Evolutionary conservation across 2,329 filamentous ascomycete genomes (phyloP).

Genomic region (Fusarium ramigenum): DNA sequence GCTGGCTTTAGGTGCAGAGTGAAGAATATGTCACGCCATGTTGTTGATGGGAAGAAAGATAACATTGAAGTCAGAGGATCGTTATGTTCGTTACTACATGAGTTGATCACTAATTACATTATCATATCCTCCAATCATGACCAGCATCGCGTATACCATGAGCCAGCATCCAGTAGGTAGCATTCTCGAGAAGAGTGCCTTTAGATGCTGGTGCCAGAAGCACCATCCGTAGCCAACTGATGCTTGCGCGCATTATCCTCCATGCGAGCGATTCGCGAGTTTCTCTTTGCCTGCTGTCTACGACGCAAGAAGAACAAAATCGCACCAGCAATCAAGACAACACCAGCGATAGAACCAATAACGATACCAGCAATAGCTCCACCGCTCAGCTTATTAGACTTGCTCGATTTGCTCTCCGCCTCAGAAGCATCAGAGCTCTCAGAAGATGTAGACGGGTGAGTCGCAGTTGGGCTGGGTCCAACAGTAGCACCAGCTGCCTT

Average conservation of each 20-base stretch:
- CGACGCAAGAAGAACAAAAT: constrained; percentile 63
- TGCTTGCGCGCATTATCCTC: constrained; percentile 29
- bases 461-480: constrained; percentile 17
- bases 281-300: constrained; percentile 30
- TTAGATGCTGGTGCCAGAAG: neutral
- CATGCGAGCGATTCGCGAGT: constrained; percentile 28
- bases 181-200: fast-evolving
- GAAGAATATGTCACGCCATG: neutral
- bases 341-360: constrained; percentile 72
- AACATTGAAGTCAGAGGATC: too few relatives aligned
- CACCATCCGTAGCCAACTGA: constrained; percentile 19
- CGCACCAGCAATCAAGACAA: constrained; percentile 67
- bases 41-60: neutral
- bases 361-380: constrained; percentile 81
- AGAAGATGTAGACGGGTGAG: neutral
- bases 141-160: neutral
- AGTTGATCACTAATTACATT: neutral
- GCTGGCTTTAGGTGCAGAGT: neutral
- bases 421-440: constrained; percentile 13
- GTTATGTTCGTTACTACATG: neutral
- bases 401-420: constrained; percentile 10
- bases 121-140: neutral
- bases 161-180: neutral
- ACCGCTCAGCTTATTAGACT: constrained; percentile 72
- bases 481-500: constrained; percentile 26